Evolutionary conservation across 768 basidiomycete species (phyloP).

Genomic region (Naematelia encephala): DNA sequence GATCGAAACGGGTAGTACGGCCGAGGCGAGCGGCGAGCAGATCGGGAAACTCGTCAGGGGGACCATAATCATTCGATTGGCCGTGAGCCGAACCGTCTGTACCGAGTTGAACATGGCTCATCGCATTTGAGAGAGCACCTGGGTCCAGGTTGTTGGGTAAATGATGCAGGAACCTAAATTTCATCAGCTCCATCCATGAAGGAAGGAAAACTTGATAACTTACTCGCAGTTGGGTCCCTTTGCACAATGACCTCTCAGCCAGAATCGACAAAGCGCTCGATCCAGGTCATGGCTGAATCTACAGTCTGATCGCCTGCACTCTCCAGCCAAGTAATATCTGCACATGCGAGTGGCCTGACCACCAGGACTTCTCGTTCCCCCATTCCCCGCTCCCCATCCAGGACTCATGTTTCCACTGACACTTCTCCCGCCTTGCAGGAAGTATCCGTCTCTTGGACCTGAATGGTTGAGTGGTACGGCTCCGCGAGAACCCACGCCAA

Average conservation of each 20-base stretch:
- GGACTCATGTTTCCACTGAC: slow-evolving; percentile 45
- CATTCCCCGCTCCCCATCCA: slow-evolving; percentile 18
- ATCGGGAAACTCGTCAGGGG: slow-evolving; percentile 50
- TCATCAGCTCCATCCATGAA: slow-evolving; percentile 1
- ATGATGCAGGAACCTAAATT: slow-evolving; percentile 72
- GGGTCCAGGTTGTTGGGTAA: slow-evolving; percentile 78
- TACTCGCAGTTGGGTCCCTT: slow-evolving; percentile 90
- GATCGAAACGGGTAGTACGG: slow-evolving; percentile 61
- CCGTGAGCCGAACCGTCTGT: slow-evolving; percentile 40
- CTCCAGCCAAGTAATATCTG: slow-evolving; percentile 92
- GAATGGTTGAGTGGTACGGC: slow-evolving; percentile 35
- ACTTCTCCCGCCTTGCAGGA: slow-evolving; percentile 44
- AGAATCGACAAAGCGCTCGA: slow-evolving; percentile 90
- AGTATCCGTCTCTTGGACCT: slow-evolving; percentile 40
- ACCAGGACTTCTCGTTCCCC: slow-evolving; percentile 40
- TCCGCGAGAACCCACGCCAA: slow-evolving; percentile 37
- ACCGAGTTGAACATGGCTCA: slow-evolving; percentile 47
- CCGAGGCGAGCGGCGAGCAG: slow-evolving; percentile 28
- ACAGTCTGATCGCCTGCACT: slow-evolving; percentile 93
- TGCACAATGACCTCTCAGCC: slow-evolving; percentile 94
- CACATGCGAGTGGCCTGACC: slow-evolving; percentile 64
- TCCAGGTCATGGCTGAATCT: slow-evolving; percentile 97
- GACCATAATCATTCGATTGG: slow-evolving; percentile 7
- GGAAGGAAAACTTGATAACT: slow-evolving; percentile 11
- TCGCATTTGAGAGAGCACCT: slow-evolving; percentile 39